Conservation (phyloP, 139 green algal genomes). For the Auxenochlorella pyrenoidosa region DNA sequence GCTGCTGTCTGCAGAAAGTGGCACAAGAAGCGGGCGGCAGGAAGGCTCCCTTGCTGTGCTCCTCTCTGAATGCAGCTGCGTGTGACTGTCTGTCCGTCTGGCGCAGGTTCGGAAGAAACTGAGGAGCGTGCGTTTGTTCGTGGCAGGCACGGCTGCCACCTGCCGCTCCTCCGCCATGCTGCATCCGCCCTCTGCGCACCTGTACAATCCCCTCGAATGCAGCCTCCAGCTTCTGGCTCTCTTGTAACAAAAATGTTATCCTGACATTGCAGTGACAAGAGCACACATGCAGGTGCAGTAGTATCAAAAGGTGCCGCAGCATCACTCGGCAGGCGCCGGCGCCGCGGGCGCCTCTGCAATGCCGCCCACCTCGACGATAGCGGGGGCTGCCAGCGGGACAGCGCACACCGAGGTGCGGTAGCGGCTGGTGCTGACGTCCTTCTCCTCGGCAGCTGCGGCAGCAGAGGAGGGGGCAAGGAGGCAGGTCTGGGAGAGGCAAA, state of each 20-base stretch:
- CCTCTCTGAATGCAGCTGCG: background rate
- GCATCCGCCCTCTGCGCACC: background rate
- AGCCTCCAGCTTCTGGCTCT: background rate
- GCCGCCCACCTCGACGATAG: background rate
- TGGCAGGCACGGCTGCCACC: too few species aligned
- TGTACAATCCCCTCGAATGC: background rate
- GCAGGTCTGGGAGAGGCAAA: too few species aligned
- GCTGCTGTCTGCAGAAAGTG: too few species aligned
- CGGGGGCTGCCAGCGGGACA: slow-evolving; percentile 47
- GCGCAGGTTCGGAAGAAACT: slow-evolving; percentile 9
- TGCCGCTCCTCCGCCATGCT: too few species aligned
- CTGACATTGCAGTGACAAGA: background rate
- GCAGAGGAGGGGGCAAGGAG: background rate
- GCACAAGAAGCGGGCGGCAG: too few species aligned
- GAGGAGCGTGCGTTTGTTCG: background rate
- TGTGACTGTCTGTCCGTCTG: background rate
- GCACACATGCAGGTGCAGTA: background rate
- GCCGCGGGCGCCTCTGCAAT: background rate
- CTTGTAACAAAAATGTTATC: background rate
- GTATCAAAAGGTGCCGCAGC: background rate
- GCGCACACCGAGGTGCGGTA: slow-evolving; percentile 68
- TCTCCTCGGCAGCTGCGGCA: slow-evolving; percentile 17
- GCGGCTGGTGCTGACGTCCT: slow-evolving; percentile 37
- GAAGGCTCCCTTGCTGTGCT: background rate
- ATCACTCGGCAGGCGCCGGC: background rate